Conservation (phyloP, 176 grass and related monocot genomes). For the Miscanthus lutarioriparius region DNA sequence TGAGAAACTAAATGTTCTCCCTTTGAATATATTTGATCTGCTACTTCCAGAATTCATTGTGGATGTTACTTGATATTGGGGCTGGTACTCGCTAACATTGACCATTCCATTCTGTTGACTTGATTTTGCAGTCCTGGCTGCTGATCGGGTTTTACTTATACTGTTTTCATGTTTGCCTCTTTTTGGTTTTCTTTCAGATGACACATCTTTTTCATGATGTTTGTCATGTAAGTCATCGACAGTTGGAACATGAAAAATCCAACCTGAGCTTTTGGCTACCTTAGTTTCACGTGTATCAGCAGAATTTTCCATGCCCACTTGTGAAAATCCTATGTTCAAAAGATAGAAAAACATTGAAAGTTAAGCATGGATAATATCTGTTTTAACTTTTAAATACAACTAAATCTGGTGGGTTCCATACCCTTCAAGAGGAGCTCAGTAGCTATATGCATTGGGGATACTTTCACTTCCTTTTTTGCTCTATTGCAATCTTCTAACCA, state of each 20-base stretch:
- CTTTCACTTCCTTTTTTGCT: constrained; percentile 67
- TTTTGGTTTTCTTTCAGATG: constrained; percentile 57
- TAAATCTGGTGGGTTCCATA: constrained; percentile 37
- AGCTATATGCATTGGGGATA: constrained; percentile 62
- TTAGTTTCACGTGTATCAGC: constrained; percentile 49
- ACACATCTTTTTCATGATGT: constrained; percentile 37
- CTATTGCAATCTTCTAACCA: constrained; percentile 92
- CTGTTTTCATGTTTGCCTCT: constrained; percentile 40
- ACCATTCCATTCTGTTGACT: constrained; percentile 35
- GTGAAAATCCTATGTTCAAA: constrained; percentile 48
- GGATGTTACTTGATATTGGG: constrained; percentile 29
- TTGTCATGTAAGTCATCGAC: constrained; percentile 48
- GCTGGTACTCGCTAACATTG: constrained; percentile 24
- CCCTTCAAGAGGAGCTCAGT: constrained; percentile 81
- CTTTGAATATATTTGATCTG: constrained; percentile 69
- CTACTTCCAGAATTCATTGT: constrained; percentile 45
- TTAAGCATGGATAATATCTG: constrained; percentile 5
- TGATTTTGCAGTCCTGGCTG: constrained; percentile 55
- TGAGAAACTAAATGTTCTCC: constrained; percentile 85
- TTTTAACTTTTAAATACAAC: constrained; percentile 17
- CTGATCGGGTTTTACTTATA: constrained; percentile 25
- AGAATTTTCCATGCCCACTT: constrained; percentile 45
- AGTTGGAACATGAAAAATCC: constrained; percentile 43
- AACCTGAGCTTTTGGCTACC: constrained; percentile 42
- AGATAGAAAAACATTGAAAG: constrained; percentile 17